phyloP scores from a whole-genome alignment of 2,329 filamentous ascomycete species.

The Aspergillus udagawae region DNA sequence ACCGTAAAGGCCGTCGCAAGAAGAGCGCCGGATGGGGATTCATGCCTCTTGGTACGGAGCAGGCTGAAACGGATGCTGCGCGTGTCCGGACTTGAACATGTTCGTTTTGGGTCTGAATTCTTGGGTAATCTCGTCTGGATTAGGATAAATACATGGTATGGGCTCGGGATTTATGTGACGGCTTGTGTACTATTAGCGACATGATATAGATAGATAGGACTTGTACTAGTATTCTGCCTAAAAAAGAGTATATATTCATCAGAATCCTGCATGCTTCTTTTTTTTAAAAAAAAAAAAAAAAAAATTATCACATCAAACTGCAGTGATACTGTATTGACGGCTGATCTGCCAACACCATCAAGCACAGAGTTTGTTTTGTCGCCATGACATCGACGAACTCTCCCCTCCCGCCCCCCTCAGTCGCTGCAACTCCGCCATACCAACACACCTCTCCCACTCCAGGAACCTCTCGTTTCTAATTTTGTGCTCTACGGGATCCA shows the following conservation, averaged over 20 bases:
- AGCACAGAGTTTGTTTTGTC: constrained; percentile 2
- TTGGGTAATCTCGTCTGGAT: constrained; percentile 3
- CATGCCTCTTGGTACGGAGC: constrained; percentile 31
- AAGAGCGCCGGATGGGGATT: constrained; percentile 54
- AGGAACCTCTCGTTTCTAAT: not conserved
- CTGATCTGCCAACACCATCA: not conserved
- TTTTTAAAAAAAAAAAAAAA: not conserved
- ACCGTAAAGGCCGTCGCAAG: constrained; percentile 64
- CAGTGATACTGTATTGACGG: not conserved
- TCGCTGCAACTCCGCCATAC: not conserved
- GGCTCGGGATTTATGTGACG: constrained; percentile 8
- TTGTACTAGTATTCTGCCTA: constrained; percentile 26
- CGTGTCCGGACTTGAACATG: constrained; percentile 37
- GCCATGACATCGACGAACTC: constrained; percentile 12
- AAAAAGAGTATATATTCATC: constrained; percentile 11
- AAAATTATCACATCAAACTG: not conserved
- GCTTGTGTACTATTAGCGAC: constrained; percentile 29
- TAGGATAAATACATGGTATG: not conserved
- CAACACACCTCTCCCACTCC: not conserved
- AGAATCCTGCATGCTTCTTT: not conserved
- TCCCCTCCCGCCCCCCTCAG: not conserved
- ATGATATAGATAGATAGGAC: constrained; percentile 25
- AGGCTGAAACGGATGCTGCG: constrained; percentile 32
- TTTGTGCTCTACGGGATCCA: not conserved
- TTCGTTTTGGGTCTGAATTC: not conserved